Evolutionary conservation across 257 asterid genomes (phyloP).

Genomic region (Thymus quinquecostatus): DNA sequence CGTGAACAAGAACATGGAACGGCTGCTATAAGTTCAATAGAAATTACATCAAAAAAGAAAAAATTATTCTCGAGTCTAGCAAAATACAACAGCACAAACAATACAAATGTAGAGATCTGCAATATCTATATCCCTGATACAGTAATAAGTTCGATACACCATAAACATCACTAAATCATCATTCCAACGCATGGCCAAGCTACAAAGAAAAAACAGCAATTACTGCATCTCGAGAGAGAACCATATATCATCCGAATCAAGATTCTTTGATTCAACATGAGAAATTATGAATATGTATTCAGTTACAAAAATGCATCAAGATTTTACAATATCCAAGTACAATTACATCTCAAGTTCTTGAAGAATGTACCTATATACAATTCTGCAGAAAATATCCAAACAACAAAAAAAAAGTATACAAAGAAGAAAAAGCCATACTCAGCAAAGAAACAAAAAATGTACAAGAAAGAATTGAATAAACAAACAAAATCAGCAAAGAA

Average conservation of each 20-base stretch:
- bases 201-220: slow-evolving; percentile 17
- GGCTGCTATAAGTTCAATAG: neutral
- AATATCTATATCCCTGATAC: neutral
- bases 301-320: neutral
- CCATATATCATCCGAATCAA: slow-evolving; percentile 26
- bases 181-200: slow-evolving; percentile 29
- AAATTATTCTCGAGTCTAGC: neutral
- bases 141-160: neutral
- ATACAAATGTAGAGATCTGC: neutral
- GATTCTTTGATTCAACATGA: slow-evolving; percentile 13
- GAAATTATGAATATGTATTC: slow-evolving; percentile 11
- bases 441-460: neutral
- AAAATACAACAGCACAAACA: neutral
- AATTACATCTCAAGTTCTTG: slow-evolving; percentile 29
- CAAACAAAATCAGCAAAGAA: slow-evolving; percentile 10
- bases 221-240: neutral
- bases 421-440: slow-evolving; percentile 28
- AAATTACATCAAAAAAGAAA: neutral
- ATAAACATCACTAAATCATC: neutral
- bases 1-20: neutral
- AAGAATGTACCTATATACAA: slow-evolving; percentile 25
- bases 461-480: slow-evolving; percentile 10
- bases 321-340: slow-evolving; percentile 28
- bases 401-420: slow-evolving; percentile 15
- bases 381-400: slow-evolving; percentile 25